Conservation (phyloP, 805 yeast species). For the Zygoascus ofunaensis region DNA sequence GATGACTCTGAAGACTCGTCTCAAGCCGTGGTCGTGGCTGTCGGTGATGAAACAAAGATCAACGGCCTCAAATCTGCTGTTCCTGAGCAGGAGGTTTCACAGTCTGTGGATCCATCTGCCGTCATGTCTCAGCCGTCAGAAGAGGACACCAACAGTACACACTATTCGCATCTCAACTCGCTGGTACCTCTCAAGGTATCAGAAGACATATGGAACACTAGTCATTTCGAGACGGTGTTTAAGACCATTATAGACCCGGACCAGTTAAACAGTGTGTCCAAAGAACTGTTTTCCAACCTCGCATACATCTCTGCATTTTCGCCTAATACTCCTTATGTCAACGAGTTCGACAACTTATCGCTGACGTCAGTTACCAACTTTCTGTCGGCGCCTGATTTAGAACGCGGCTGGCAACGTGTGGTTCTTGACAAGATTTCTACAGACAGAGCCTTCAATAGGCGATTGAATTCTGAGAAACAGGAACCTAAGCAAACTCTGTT, state of each 20-base stretch:
- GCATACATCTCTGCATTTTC: constrained; percentile 17
- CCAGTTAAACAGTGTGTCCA: constrained; percentile 18
- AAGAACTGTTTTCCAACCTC: constrained; percentile 18
- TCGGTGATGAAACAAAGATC: neutral
- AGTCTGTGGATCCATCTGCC: constrained; percentile 1
- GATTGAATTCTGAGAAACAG: neutral
- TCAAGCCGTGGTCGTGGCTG: neutral
- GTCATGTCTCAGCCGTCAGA: too few species aligned
- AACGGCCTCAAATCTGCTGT: neutral
- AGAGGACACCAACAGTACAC: neutral
- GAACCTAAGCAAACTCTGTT: constrained; percentile 11
- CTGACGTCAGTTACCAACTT: constrained; percentile 27
- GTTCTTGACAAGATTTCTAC: constrained; percentile 17
- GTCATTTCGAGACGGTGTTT: constrained; percentile 10
- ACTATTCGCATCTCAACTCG: constrained; percentile 6
- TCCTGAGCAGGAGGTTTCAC: neutral
- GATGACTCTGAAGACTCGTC: constrained; percentile 1
- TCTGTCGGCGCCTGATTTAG: constrained; percentile 21
- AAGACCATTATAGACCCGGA: constrained; percentile 13
- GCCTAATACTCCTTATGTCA: constrained; percentile 17
- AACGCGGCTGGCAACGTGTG: constrained; percentile 26
- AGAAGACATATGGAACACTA: constrained; percentile 2
- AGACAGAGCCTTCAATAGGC: neutral
- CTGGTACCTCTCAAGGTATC: constrained; percentile 10
- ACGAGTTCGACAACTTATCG: constrained; percentile 19